Conservation (phyloP, 2,329 filamentous ascomycete species). For the Phialemonium atrogriseum region DNA sequence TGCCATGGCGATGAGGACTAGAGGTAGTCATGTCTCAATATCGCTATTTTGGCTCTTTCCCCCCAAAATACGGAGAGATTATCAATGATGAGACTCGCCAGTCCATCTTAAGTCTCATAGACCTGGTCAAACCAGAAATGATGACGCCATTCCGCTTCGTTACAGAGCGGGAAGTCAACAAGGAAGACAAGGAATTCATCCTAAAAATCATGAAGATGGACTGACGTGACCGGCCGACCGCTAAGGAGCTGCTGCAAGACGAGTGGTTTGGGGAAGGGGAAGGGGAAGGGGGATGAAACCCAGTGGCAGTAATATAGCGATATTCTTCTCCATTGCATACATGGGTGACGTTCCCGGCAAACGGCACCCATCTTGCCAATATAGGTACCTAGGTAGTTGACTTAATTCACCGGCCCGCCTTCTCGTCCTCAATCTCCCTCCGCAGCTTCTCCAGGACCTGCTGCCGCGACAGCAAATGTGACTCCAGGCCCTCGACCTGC, state of each 20-base stretch:
- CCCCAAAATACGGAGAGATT: conserved; percentile 10
- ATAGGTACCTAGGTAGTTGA: too few species aligned
- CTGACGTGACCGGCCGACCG: conserved; percentile 17
- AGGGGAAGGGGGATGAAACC: too few species aligned
- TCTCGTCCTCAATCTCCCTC: conserved; percentile 82
- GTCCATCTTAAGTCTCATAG: conserved; percentile 12
- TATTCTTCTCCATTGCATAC: too few species aligned
- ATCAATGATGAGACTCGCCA: conserved; percentile 8
- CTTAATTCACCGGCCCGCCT: conserved; percentile 39
- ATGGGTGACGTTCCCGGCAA: too few species aligned
- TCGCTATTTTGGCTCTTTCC: conserved; percentile 15
- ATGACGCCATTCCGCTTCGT: conserved; percentile 13
- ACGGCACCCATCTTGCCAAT: too few species aligned
- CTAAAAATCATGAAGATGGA: conserved; percentile 18
- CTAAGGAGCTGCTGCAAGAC: conserved; percentile 16
- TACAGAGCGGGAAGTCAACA: conserved; percentile 12
- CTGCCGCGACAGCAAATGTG: conserved; percentile 70
- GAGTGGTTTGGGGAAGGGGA: conserved; percentile 17
- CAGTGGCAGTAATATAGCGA: too few species aligned
- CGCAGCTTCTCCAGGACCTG: conserved; percentile 67
- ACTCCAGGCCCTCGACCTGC: conserved; percentile 85
- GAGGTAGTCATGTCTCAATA: conserved; percentile 16
- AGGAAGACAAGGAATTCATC: conserved; percentile 15
- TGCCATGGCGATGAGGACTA: conserved; percentile 13
- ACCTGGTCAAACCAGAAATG: conserved; percentile 9